Evolutionary conservation across 306 rosid genomes (phyloP).

Genomic region (Corylus americana): DNA sequence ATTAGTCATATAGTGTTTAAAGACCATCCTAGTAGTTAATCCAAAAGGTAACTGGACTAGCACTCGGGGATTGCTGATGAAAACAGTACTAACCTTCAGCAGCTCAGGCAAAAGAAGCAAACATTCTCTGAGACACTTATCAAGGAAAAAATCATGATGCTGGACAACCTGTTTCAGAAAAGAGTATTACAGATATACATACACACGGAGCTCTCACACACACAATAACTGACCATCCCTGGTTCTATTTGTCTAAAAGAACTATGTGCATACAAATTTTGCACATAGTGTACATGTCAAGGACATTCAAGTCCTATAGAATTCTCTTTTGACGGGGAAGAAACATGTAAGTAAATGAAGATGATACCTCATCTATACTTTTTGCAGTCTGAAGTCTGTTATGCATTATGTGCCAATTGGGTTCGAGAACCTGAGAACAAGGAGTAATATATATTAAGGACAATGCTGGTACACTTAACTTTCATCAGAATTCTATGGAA

Average conservation of each 20-base stretch:
- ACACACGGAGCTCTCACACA: conserved; percentile 12
- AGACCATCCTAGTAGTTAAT: not conserved
- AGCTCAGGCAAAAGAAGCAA: conserved; percentile 89
- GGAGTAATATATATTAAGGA: conserved; percentile 7
- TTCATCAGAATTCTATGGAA: not conserved
- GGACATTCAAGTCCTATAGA: not conserved
- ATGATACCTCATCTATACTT: conserved; percentile 86
- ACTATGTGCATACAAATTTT: not conserved
- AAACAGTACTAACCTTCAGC: conserved; percentile 68
- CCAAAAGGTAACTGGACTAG: conserved; percentile 2
- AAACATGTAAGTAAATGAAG: not conserved
- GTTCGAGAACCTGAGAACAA: conserved; percentile 81
- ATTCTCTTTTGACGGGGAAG: not conserved
- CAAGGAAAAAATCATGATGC: conserved; percentile 91
- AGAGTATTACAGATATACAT: conserved; percentile 29
- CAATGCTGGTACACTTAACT: conserved; percentile 11
- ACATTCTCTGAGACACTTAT: conserved; percentile 92
- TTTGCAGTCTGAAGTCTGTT: conserved; percentile 82
- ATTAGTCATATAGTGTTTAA: not conserved
- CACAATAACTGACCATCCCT: not conserved
- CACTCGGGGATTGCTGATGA: not conserved
- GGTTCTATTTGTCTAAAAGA: not conserved
- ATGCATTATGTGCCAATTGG: conserved; percentile 95
- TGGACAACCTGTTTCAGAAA: conserved; percentile 80
- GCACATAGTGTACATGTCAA: not conserved